Percentiles rank a stretch among this genome's conserved stretches.
Conservation (phyloP, 495 filamentous ascomycete species). For the Tuber melanosporum region DNA sequence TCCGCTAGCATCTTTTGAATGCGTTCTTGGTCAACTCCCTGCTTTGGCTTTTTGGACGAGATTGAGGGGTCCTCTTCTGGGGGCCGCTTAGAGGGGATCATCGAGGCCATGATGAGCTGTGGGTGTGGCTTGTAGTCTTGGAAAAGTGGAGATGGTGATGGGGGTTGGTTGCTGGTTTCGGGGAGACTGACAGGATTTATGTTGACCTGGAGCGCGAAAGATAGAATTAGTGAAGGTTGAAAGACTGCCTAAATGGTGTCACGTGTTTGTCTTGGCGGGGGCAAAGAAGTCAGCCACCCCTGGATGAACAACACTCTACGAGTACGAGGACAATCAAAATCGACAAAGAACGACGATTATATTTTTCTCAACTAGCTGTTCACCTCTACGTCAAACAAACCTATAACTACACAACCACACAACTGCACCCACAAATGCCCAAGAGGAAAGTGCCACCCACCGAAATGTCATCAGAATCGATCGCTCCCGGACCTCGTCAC, state of each 20-base stretch:
- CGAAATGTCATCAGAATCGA: conserved; percentile 5
- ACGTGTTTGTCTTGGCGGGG: conserved; percentile 3
- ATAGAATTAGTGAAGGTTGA: neutral
- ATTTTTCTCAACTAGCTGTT: neutral
- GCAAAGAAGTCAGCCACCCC: neutral
- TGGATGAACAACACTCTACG: too few species aligned
- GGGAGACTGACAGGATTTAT: neutral
- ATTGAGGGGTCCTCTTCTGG: conserved; percentile 39
- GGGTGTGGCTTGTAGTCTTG: neutral
- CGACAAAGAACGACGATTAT: neutral
- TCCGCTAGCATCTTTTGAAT: conserved; percentile 58
- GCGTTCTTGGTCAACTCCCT: conserved; percentile 48
- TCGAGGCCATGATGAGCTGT: neutral
- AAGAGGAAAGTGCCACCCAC: conserved; percentile 29
- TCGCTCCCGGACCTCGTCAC: conserved; percentile 16
- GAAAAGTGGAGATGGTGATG: neutral
- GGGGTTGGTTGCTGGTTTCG: neutral
- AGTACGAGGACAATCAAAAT: neutral
- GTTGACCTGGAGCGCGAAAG: neutral
- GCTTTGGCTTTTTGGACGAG: conserved; percentile 43
- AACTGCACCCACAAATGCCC: conserved; percentile 8
- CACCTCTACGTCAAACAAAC: conserved; percentile 7
- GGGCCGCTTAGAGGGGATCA: conserved; percentile 43
- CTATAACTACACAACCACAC: conserved; percentile 6
- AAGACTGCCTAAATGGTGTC: neutral